Evolutionary conservation across 192 early-diverging fungal genomes (phyloP), one percentile per base, ranked within the genome.

Genomic region (Martensiomyces pterosporus): DNA sequence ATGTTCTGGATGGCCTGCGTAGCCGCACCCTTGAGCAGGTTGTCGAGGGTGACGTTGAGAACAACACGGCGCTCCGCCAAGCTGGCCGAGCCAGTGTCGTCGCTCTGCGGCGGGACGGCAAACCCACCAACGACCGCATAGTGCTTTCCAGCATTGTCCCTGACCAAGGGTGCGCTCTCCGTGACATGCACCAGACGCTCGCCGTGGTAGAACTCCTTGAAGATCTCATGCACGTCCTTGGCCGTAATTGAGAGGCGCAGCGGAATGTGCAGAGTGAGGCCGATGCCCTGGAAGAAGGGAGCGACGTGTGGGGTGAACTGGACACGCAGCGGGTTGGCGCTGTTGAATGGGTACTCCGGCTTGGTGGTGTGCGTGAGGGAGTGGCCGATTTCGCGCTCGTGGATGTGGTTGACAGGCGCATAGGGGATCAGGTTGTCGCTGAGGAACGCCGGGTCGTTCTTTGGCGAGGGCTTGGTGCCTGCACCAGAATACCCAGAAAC

Each of bases 401-500:
- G 97, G 44, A 99, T 95, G 72, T 99, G 97, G 69, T 85, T 85
- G 9, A 90, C 92, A 7, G 96, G 77, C 14, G 91, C 49, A 55
- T 99, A 99, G 4, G 93, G 89, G 46, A 99, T 83, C 24, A 99
- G 44, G 64, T 96, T 97, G 74, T 97, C 88, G 21, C 69, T 73
- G 17, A 99, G 79, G 47, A 89, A 85, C 24, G 75, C 82, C 29
- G 87, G 77, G 66, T 99, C 89, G 76, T 99, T 99, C 71, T 97
- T 97, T 45, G 84, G 88, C 42, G 90, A 93, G 34, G 97, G 93
- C 49, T 87, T 93, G 24, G 97, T 99, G 3, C 97, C 97, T 9
- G 97, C 97, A n/a, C 97, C 97, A 57, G 88, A 91, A 79, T 99
- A 99, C 14, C 97, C 97, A 27, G 91, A 93, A 3, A 97, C 91